Conservation (phyloP, 2,329 filamentous ascomycete genomes). For the Aureobasidium leucospermi region DNA sequence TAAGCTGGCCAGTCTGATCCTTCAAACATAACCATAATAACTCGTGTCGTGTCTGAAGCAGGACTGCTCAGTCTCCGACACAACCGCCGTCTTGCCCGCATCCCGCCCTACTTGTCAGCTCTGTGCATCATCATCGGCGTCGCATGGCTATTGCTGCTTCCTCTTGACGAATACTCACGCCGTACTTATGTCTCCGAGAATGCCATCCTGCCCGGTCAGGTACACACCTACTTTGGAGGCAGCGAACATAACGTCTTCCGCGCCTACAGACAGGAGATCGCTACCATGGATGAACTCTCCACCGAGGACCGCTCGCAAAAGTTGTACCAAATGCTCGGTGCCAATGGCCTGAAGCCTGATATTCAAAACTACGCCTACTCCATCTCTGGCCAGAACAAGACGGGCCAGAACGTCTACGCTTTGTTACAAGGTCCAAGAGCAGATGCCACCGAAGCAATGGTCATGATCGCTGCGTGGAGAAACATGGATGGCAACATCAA, state of each 20-base stretch:
- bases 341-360: constrained; percentile 77
- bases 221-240: constrained; percentile 94
- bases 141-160: constrained; percentile 82
- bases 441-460: constrained; percentile 94
- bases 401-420: constrained; percentile 86
- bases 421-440: constrained; percentile 88
- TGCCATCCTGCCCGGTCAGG: constrained; percentile 87
- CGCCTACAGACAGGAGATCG: constrained; percentile 79
- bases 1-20: not conserved
- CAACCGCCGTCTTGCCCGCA: constrained; percentile 72
- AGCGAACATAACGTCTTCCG: constrained; percentile 93
- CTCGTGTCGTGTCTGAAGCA: constrained; percentile 27
- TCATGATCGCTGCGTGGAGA: constrained; percentile 81
- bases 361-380: constrained; percentile 82
- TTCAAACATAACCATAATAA: constrained; percentile 10
- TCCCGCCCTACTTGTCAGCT: constrained; percentile 81
- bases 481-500: constrained; percentile 76
- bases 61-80: constrained; percentile 63
- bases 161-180: constrained; percentile 83
- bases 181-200: constrained; percentile 97
- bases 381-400: constrained; percentile 64
- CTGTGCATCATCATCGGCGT: constrained; percentile 80
- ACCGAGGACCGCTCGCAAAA: constrained; percentile 51
- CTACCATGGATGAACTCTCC: constrained; percentile 46
- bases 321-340: constrained; percentile 67